A percentile compares a stretch with the other conserved stretches of the same genome.
Evolutionary conservation across 495 filamentous ascomycete genomes (phyloP).

Genomic region (Patellaria atrata): DNA sequence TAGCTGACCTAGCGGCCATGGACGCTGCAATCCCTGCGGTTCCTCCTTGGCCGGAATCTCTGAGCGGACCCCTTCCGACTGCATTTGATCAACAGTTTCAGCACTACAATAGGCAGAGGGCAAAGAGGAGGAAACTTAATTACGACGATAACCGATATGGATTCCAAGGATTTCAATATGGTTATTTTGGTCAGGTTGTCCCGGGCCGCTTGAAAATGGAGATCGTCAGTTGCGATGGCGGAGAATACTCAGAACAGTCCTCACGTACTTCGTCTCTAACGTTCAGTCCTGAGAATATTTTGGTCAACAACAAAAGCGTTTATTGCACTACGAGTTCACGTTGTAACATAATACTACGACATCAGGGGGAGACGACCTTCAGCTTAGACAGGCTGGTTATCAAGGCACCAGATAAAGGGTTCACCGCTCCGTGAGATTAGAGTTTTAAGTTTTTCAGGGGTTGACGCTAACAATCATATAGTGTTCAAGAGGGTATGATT

Average conservation of each 20-base stretch:
- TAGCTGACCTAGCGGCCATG: no score
- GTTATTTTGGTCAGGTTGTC: constrained; percentile 69
- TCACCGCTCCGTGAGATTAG: constrained; percentile 68
- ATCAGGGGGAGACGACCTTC: constrained; percentile 65
- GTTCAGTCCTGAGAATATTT: constrained; percentile 65
- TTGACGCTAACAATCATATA: constrained; percentile 27
- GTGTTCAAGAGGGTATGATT: constrained; percentile 85
- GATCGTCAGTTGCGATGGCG: constrained; percentile 79
- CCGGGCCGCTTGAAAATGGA: constrained; percentile 70
- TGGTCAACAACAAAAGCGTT: constrained; percentile 66
- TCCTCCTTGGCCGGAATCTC: no score
- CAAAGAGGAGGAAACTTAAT: constrained; percentile 66
- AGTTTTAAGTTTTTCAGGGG: constrained; percentile 17
- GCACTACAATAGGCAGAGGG: not conserved
- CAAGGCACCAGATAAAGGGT: constrained; percentile 67
- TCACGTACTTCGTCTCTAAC: constrained; percentile 1
- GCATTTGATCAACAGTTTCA: not conserved
- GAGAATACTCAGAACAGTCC: constrained; percentile 48
- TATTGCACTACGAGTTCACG: constrained; percentile 76
- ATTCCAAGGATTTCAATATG: constrained; percentile 54
- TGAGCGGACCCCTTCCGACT: no score
- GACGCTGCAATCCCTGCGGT: no score
- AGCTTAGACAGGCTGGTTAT: constrained; percentile 72
- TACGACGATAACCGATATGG: constrained; percentile 39
- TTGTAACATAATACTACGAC: constrained; percentile 72